Base-by-base conservation (phyloP, 306 rosid species). In the Cicer pinnatifidum region DNA sequence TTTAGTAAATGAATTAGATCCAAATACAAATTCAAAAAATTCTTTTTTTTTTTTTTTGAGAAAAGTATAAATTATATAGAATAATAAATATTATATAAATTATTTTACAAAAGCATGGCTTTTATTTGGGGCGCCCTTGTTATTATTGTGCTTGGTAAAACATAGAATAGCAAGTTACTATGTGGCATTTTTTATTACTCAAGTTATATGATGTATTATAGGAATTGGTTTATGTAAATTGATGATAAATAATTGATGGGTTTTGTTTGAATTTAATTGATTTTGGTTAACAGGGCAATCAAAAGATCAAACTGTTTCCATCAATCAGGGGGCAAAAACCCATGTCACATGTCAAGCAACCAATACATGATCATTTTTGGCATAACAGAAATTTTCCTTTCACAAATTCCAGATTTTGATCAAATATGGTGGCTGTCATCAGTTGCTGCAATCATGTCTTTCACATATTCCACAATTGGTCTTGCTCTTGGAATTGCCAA, bases 351-450 rank as follows among this genome's bases (percentile, higher is more conserved):
- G 84, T 82, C 92, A 63, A 88, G 84, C 84, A 82, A 69, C 62
- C 71, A 47, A 52, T 88, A 67, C 63, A 88, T 84, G 84, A 41
- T 85, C 47, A 28, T 76, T 50, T 88, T 84, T 69, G 92, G 92
- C 0, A 56, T 19, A 19, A 60, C 56, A 0, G 65, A 88, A 54
- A 72, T 86, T 35, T 12, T 85, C 45, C 81, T 88, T 3, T 85
- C 89, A 67, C 92, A 88, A 76, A 88, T 88, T 67, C 92, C 89
- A 8, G 70, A 88, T 65, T 84, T 88, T 60, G 89, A 85, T 78
- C 92, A 82, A 64, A 82, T 88, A 41, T 85, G 92, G 92, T 88
- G 92, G 92, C 92, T 88, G 35, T 88, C 92, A 6, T 39, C 23
- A 0, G 85, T 88, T 40, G 92, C 92, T 69, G 86, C 92, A 50